A percentile compares a stretch with the other conserved stretches of the same genome.
phyloP scores from a whole-genome alignment of 2,329 filamentous ascomycete species.

The Xylaria sp. region DNA sequence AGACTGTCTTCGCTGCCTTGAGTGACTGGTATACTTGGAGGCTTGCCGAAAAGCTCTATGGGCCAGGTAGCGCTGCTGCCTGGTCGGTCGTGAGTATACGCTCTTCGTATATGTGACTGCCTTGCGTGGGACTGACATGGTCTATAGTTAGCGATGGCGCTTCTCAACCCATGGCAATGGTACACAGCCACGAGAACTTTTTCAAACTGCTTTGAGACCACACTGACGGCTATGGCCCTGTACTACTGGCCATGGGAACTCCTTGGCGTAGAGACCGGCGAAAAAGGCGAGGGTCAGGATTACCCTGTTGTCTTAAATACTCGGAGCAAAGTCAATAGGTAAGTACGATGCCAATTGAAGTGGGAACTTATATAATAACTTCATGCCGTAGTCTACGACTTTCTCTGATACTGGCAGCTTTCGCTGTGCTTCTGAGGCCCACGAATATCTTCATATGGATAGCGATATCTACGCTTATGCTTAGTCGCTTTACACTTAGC shows the following conservation, averaged over 20 bases:
- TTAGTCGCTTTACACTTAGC: conserved; percentile 57
- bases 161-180: conserved; percentile 93
- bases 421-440: conserved; percentile 86
- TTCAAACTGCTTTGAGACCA: conserved; percentile 94
- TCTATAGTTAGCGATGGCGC: conserved; percentile 72
- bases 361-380: conserved; percentile 18
- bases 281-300: conserved; percentile 56
- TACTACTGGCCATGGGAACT: conserved; percentile 89
- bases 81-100: conserved; percentile 73
- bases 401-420: conserved; percentile 79
- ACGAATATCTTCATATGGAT: conserved; percentile 92
- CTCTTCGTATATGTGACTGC: background rate
- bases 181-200: conserved; percentile 93
- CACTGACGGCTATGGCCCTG: conserved; percentile 82
- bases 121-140: conserved; percentile 34
- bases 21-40: conserved; percentile 91
- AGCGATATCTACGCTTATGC: conserved; percentile 67
- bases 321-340: conserved; percentile 49
- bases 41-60: conserved; percentile 79
- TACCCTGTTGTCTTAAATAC: conserved; percentile 47
- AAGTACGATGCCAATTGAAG: conserved; percentile 31
- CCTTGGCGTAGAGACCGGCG: conserved; percentile 56
- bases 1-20: conserved; percentile 80
- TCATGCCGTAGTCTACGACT: conserved; percentile 60
- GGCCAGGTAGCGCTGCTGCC: conserved; percentile 69